These are phyloP conservation scores for Xanthoconium separans DNA, from an alignment of 1,284 basidiomycete genomes.

Conservation along the genomic window DNA sequence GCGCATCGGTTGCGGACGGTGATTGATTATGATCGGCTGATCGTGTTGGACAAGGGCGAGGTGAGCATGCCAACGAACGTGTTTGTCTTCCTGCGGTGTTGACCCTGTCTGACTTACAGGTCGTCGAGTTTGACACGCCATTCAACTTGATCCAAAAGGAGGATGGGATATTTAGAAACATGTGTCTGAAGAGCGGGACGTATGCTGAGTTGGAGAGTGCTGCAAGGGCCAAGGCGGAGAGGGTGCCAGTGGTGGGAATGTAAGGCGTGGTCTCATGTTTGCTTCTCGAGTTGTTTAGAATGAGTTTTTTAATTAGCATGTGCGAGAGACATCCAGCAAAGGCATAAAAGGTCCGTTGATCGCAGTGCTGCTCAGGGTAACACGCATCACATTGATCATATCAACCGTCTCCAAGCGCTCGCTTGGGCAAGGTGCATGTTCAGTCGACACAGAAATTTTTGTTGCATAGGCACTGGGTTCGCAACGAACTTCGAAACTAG, in stretches of 20 bases:
- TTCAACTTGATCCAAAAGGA: conserved; percentile 72
- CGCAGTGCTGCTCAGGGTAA: too few species aligned
- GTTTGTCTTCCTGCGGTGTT: background rate
- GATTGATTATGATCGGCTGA: conserved; percentile 63
- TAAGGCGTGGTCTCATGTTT: background rate
- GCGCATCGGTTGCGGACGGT: conserved; percentile 57
- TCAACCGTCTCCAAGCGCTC: too few species aligned
- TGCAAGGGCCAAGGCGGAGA: conserved; percentile 50
- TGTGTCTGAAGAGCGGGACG: conserved; percentile 83
- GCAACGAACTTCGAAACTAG: too few species aligned
- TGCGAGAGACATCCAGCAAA: too few species aligned
- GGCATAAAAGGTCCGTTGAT: too few species aligned
- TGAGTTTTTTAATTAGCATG: too few species aligned
- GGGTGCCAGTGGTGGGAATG: background rate
- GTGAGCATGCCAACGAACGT: conserved; percentile 4
- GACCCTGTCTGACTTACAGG: conserved; percentile 24
- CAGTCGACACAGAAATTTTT: too few species aligned
- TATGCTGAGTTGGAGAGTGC: conserved; percentile 66
- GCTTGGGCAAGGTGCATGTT: too few species aligned
- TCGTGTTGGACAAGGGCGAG: conserved; percentile 68
- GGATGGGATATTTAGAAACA: conserved; percentile 71
- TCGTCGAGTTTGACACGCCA: conserved; percentile 85
- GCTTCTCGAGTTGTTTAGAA: too few species aligned
- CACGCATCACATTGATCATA: too few species aligned
- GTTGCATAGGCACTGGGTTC: too few species aligned